phyloP scores from a whole-genome alignment of 345 rosid species.

The Rubroshorea leprosula region DNA sequence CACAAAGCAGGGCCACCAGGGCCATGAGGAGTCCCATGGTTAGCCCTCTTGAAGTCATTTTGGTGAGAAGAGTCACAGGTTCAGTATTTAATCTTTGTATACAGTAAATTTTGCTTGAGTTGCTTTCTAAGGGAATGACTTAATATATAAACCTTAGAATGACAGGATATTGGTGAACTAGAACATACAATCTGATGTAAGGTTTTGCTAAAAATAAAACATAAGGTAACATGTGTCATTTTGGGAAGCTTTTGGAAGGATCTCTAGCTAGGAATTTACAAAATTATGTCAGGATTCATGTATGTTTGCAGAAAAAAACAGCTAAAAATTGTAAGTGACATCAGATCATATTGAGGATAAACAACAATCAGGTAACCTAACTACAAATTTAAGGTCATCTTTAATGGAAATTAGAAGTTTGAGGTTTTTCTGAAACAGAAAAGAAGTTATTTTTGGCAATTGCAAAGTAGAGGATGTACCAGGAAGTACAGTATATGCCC shows the following conservation, averaged over 20 bases:
- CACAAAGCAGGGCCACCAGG: not conserved
- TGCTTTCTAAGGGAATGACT: not conserved
- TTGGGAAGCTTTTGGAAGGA: not conserved
- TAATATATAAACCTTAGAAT: no score
- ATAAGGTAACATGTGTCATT: not conserved
- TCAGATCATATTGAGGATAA: not conserved
- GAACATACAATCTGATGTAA: not conserved
- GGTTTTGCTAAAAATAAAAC: not conserved
- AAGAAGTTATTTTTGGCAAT: no score
- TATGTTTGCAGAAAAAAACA: not conserved
- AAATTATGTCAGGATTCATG: no score
- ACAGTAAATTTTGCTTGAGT: not conserved
- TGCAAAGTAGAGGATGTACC: no score
- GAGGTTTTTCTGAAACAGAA: no score
- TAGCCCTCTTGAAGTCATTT: not conserved
- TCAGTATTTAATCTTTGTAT: no score
- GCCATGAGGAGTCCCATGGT: not conserved
- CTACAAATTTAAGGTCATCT: not conserved
- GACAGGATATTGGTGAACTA: not conserved
- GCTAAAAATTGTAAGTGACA: not conserved
- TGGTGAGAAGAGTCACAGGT: no score
- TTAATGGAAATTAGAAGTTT: no score
- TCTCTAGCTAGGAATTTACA: not conserved
- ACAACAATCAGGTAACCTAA: not conserved
- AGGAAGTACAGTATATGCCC: no score